These are phyloP conservation scores for Oryza nivara DNA, from an alignment of 176 grass and related monocot genomes.

Conservation along the genomic window DNA sequence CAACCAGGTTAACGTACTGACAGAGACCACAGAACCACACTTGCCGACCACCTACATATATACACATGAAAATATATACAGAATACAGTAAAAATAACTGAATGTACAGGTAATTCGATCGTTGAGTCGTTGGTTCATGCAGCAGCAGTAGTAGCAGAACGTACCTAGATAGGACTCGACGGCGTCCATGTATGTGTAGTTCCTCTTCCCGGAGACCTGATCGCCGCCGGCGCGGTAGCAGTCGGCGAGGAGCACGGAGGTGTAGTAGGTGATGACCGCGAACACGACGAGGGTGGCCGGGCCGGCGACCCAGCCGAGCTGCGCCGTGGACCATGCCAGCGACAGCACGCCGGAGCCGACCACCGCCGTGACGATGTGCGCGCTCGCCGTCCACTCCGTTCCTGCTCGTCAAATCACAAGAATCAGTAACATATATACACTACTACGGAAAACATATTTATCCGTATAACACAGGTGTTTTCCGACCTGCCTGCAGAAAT, in stretches of 20 bases:
- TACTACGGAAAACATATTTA: too few relatives aligned
- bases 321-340: constrained; percentile 60
- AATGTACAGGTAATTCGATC: too few relatives aligned
- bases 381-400: constrained; percentile 60
- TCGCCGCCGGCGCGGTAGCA: constrained; percentile 57
- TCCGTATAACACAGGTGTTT: too few relatives aligned
- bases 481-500: too few relatives aligned
- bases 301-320: constrained; percentile 66
- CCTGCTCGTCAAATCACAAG: constrained; percentile 14
- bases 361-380: constrained; percentile 72
- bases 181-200: constrained; percentile 61
- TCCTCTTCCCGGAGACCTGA: constrained; percentile 40
- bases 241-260: constrained; percentile 61
- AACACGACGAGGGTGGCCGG: constrained; percentile 43
- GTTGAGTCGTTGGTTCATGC: too few relatives aligned
- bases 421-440: too few relatives aligned
- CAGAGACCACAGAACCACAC: constrained; percentile 40
- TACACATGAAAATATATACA: neutral
- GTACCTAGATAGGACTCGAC: constrained; percentile 63
- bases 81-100: too few relatives aligned
- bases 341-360: constrained; percentile 72
- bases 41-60: neutral
- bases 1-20: constrained; percentile 46
- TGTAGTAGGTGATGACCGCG: constrained; percentile 64
- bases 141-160: too few relatives aligned